Base-by-base conservation (phyloP, 208 protist genomes). In the Endotrypanum monterogeii region DNA sequence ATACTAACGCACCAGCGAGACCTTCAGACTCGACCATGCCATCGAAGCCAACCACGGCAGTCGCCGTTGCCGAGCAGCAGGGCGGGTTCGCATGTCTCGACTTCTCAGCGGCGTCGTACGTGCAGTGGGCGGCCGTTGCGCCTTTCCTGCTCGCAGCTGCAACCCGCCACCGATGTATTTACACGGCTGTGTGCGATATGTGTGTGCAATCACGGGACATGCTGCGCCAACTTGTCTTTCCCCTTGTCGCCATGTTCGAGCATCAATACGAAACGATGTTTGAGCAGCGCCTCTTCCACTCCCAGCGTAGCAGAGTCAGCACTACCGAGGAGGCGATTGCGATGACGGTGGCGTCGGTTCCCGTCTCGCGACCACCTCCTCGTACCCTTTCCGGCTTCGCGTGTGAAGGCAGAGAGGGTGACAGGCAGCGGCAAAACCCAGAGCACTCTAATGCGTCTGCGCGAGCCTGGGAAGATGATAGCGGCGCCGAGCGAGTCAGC, bases 211-310 rank as follows among this genome's bases (percentile, higher is more conserved):
- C 91, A 25, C 77, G 68, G 9, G 67, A 73, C 20, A 82, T 96
- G 75, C 74, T 96, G 48, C 84, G 89, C 60, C 91, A 96, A 78
- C 75, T 90, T 51, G 72, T 89, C 25, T 96, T 90, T 73, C 70
- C 83, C n/a, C 76, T 96, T 35, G 70, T 90, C 46, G 76, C 91
- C 0, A 83, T 76, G 57, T 90, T 93, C 61, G 89, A 96, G 51
- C 85, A 92, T 78, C 58, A 32, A 1, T 63, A 83, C 57, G 51
- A 50, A 25, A 87, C 83, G 23, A 54, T 81, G n/a, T 79, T 85
- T 50, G 44, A 62, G 14, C 84, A 74, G 57, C 75, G 74, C 23
- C 28, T 16, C 1, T 6, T 68, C 48, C 54, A 76, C 28, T 25
- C 30, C 14, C 20, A 50, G 7, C 11, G 12, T 23, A 14, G n/a